These are phyloP conservation scores for Neophaeococcomyces mojaviensis DNA, from an alignment of 2,329 filamentous ascomycete species.

Conservation along the genomic window DNA sequence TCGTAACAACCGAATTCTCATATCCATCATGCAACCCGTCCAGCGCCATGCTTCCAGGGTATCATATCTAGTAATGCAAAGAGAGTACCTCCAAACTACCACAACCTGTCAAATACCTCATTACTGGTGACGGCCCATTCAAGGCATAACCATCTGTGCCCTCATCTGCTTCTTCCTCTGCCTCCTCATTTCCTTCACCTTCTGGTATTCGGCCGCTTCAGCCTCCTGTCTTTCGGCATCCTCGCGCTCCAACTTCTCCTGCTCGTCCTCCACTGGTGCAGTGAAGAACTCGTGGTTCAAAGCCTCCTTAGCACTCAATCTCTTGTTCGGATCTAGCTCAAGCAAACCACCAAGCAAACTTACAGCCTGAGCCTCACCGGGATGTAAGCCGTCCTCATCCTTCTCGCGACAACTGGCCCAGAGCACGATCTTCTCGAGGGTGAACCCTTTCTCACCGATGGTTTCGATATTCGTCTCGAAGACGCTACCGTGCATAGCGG, in stretches of 20 bases:
- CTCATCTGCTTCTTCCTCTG: slow-evolving; percentile 5
- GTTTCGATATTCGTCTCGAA: slow-evolving; percentile 91
- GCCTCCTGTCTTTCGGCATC: slow-evolving; percentile 8
- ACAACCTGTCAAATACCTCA: too few species aligned
- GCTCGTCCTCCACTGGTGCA: slow-evolving; percentile 27
- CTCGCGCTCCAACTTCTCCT: slow-evolving; percentile 19
- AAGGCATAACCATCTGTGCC: background rate
- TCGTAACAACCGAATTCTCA: too few species aligned
- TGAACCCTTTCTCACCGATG: slow-evolving; percentile 76
- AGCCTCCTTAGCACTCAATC: slow-evolving; percentile 37
- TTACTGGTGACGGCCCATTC: too few species aligned
- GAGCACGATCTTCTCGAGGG: slow-evolving; percentile 84
- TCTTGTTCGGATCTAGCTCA: slow-evolving; percentile 37
- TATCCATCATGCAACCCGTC: too few species aligned
- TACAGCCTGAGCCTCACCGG: slow-evolving; percentile 40
- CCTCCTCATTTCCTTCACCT: background rate
- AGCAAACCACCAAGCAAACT: slow-evolving; percentile 35
- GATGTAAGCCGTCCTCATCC: slow-evolving; percentile 41
- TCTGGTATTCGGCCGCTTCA: background rate
- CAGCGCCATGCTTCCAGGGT: too few species aligned
- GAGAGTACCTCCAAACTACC: too few species aligned
- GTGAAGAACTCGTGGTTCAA: slow-evolving; percentile 40
- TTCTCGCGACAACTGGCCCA: slow-evolving; percentile 82
- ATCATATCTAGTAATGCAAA: too few species aligned
- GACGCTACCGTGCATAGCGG: slow-evolving; percentile 78